Evolutionary conservation across 257 asterid genomes (phyloP).

Genomic region (Verbascum thapsus): DNA sequence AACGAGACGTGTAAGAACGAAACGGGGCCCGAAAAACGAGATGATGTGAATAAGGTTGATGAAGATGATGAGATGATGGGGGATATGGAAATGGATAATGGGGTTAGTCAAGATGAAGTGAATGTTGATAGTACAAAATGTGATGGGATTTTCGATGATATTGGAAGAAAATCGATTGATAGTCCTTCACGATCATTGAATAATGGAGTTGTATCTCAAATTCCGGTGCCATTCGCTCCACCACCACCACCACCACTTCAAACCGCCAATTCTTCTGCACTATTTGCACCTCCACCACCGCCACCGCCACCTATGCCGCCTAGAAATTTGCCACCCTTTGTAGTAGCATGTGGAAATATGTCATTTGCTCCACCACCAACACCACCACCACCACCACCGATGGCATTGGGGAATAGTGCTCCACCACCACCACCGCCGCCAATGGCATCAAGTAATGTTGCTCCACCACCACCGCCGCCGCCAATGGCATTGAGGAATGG

Average conservation of each 20-base stretch:
- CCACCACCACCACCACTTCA: no score
- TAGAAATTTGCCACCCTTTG: conserved; percentile 28
- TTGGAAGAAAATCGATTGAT: conserved; percentile 25
- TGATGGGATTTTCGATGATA: conserved; percentile 21
- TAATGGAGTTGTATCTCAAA: no score
- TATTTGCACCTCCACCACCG: conserved; percentile 22
- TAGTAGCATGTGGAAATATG: neutral
- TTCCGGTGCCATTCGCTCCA: conserved; percentile 23
- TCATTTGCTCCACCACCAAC: conserved; percentile 29
- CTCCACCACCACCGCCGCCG: no score
- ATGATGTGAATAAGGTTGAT: conserved; percentile 24
- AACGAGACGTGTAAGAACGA: conserved; percentile 35
- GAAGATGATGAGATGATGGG: conserved; percentile 44
- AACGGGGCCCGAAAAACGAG: no score
- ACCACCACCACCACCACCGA: no score
- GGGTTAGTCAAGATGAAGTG: conserved; percentile 31
- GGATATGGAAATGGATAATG: conserved; percentile 35
- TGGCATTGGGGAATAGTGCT: no score
- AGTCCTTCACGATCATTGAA: neutral
- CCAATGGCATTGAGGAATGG: no score
- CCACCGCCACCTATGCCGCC: conserved; percentile 34
- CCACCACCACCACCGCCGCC: conserved; percentile 44
- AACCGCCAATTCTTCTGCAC: conserved; percentile 14
- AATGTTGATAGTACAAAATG: conserved; percentile 31
- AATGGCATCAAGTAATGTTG: neutral